Evolutionary conservation across 2,329 filamentous ascomycete genomes (phyloP), one percentile per base, ranked within the genome.

Genomic region (Graphilbum sp.): DNA sequence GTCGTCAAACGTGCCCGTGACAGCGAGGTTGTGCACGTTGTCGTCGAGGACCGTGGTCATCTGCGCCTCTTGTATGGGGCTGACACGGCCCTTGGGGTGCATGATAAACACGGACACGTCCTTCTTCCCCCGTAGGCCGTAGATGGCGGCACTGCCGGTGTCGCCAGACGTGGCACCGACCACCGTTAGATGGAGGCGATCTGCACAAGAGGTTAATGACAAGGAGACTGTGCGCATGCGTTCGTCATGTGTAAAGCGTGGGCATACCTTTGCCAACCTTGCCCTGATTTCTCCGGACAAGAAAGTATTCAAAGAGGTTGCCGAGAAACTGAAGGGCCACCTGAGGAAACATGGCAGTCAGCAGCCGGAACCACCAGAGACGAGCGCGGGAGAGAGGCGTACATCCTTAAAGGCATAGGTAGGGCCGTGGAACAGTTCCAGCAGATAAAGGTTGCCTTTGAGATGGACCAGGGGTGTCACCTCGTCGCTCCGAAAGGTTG

Each of bases 91-190:
- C 58, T 90, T 83, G 20, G 90, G 90, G 57, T 88, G 80, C 51
- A 96, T 70, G 54, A 98, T 96, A 63, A 93, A 90, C 38, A 96
- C 83, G 0, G 85, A 92, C 15, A 95, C 83, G 66, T 98, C 90
- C 61, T 93, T 87, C 74, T 96, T 96, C 39, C 87, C 86, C 36
- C 87, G 67, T 39, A 98, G 68, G 40, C 90, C 90, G 54, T 96
- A 95, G 49, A 98, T 96, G 47, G 90, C 90, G 11, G 88, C 88
- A 21, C 85, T 94, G 19, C 88, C 88, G 21, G 88, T 96, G 55
- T 86, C 84, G 45, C 85, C 85, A 50, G 78, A 85, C 15, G 85
- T 93, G 23, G 84, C 85, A 17, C 84, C 86, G 40, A 94, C 75
- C 4, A 93, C 83, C 0, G 84, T 87, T 47, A 94, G 63, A 52